phyloP scores from a whole-genome alignment of 2,329 filamentous ascomycete genomes.

The Seiridium unicorne region DNA sequence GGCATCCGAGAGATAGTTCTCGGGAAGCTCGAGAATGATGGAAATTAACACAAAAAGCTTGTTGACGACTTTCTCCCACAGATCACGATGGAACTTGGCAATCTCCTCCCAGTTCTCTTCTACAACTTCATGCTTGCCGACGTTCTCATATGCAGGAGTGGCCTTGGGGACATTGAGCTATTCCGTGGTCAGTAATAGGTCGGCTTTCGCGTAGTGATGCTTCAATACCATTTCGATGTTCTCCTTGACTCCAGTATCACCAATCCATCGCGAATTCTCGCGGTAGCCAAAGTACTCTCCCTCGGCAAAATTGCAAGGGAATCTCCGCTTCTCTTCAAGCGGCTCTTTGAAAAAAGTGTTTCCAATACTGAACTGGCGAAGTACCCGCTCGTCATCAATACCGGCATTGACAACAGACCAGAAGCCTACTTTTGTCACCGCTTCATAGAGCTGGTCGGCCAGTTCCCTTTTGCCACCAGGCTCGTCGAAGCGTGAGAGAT shows the following conservation, averaged over 20 bases:
- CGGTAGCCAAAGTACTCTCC: slow-evolving; percentile 29
- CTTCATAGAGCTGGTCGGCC: slow-evolving; percentile 49
- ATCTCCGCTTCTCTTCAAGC: slow-evolving; percentile 19
- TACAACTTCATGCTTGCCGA: slow-evolving; percentile 31
- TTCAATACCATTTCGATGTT: slow-evolving; percentile 47
- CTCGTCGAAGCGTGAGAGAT: slow-evolving; percentile 47
- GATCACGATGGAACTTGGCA: slow-evolving; percentile 18
- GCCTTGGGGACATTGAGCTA: slow-evolving; percentile 29
- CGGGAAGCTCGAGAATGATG: slow-evolving; percentile 24
- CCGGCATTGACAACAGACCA: slow-evolving; percentile 37
- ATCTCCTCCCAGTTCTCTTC: slow-evolving; percentile 25
- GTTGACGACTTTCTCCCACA: slow-evolving; percentile 37
- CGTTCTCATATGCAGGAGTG: slow-evolving; percentile 20
- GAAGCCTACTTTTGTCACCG: slow-evolving; percentile 42
- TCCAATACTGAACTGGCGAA: slow-evolving; percentile 21
- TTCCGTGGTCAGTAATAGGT: slow-evolving; percentile 29
- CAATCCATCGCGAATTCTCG: slow-evolving; percentile 35
- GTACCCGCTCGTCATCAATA: slow-evolving; percentile 18
- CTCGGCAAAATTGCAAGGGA: slow-evolving; percentile 24
- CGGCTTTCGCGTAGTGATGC: background rate
- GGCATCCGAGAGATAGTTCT: slow-evolving; percentile 21
- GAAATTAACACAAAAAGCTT: slow-evolving; percentile 50
- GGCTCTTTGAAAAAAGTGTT: slow-evolving; percentile 20
- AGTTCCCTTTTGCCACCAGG: slow-evolving; percentile 50
- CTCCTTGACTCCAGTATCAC: slow-evolving; percentile 35